Evolutionary conservation across 345 rosid species (phyloP).

Genomic region (Trapa incisa): DNA sequence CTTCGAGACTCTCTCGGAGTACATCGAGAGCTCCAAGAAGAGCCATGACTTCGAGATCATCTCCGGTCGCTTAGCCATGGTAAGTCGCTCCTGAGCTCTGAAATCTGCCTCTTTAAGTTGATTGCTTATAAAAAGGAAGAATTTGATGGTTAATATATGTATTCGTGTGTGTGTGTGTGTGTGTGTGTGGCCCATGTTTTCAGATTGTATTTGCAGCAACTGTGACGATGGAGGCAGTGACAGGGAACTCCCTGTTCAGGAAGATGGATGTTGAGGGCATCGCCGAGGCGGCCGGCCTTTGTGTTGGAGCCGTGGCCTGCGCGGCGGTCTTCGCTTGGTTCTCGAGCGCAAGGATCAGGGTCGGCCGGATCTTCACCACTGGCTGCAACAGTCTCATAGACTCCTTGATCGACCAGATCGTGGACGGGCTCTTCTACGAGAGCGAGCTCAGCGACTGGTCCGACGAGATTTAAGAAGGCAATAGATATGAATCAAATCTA

Average conservation of each 20-base stretch:
- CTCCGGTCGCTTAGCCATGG: slow-evolving; percentile 91
- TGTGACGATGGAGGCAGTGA: slow-evolving; percentile 46
- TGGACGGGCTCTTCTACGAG: slow-evolving; percentile 88
- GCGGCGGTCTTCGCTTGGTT: slow-evolving; percentile 81
- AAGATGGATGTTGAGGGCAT: slow-evolving; percentile 73
- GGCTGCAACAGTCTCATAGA: slow-evolving; percentile 74
- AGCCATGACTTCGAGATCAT: slow-evolving; percentile 85
- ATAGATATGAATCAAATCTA: too few relatives aligned
- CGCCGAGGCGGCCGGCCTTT: slow-evolving; percentile 49
- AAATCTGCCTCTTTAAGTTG: too few relatives aligned
- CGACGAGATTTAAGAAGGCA: slow-evolving; percentile 32
- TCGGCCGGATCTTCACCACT: slow-evolving; percentile 50
- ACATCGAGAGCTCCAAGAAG: slow-evolving; percentile 79
- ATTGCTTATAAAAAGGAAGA: too few relatives aligned
- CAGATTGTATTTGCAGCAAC: slow-evolving; percentile 82
- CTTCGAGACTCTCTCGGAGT: slow-evolving; percentile 65
- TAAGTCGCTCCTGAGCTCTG: slow-evolving; percentile 4
- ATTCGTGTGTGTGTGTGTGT: too few relatives aligned
- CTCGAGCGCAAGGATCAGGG: slow-evolving; percentile 59
- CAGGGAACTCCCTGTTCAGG: slow-evolving; percentile 67
- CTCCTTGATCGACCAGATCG: slow-evolving; percentile 72
- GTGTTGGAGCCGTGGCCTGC: slow-evolving; percentile 48
- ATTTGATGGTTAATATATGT: too few relatives aligned
- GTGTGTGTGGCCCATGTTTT: background rate
- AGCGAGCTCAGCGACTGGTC: slow-evolving; percentile 47